These are phyloP conservation scores for Claviceps humidiphila DNA, from an alignment of 2,329 filamentous ascomycete species.

Conservation along the genomic window DNA sequence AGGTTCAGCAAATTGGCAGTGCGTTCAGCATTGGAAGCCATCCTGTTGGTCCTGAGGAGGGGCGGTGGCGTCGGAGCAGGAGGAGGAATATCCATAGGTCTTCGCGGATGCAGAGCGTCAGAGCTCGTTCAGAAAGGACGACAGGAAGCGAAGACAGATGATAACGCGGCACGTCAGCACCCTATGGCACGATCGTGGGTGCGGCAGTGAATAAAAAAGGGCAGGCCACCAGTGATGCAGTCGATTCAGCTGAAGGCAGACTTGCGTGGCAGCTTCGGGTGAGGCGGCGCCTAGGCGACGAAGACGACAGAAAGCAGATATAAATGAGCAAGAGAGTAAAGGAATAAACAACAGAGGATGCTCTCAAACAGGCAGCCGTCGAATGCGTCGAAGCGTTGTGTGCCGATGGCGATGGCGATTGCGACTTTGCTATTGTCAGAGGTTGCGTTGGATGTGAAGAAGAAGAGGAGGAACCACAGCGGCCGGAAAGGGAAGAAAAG, in stretches of 20 bases:
- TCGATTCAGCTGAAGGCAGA: constrained; percentile 1
- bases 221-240: not conserved
- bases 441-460: not conserved
- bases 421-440: not conserved
- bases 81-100: constrained; percentile 32
- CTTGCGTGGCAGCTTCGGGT: not conserved
- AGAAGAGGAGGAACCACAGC: not conserved
- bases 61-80: constrained; percentile 39
- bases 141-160: not conserved
- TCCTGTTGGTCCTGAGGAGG: constrained; percentile 26
- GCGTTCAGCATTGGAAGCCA: constrained; percentile 30
- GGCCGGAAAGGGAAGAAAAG: not conserved
- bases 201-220: not conserved
- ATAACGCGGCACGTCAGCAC: constrained; percentile 1
- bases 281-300: too few relatives aligned
- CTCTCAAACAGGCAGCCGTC: not conserved
- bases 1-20: constrained; percentile 45
- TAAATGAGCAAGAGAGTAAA: not conserved
- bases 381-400: not conserved
- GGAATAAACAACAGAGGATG: not conserved
- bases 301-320: not conserved
- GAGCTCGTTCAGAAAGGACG: not conserved
- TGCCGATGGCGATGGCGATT: too few relatives aligned
- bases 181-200: not conserved
- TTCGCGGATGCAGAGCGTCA: constrained; percentile 1